Evolutionary conservation across 73 alveolate species (phyloP), one percentile per base, ranked within the genome.

Genomic region (Paramecium pentaurelia): DNA sequence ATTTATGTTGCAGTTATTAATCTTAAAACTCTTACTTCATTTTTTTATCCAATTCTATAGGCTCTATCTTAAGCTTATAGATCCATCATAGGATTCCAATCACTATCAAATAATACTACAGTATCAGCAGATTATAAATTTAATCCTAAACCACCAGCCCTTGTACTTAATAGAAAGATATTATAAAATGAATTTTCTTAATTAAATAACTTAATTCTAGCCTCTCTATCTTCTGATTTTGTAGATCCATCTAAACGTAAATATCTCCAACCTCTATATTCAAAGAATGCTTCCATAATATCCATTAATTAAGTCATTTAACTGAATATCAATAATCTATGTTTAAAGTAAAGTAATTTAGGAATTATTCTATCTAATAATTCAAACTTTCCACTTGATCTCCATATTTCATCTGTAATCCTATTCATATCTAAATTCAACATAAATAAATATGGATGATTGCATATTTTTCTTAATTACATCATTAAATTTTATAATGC

Each of bases 51-150:
- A 44, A 98, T 97, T 96, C 99, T 98, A 95, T 98, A 99, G 9
- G 99, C 99, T 85, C 99, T 93, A 68, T 97, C 99, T 73, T 97
- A 96, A 37, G 99, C 99, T 75, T 98, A 98, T 59, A 97, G 96
- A 95, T 98, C 99, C 99, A 97, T 97, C 93, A 95, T 97, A 6
- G 99, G 99, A 89, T 98, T 98, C 99, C 99, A 98, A 92, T 98
- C 99, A 42, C 99, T 95, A 88, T 98, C 99, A 92, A 97, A 98
- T 14, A 97, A 95, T 64, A 97, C 93, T 9, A 97, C 99, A 27
- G 99, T 97, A 95, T 98, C 99, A n/a, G 99, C 99, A 4, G 99
- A 96, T 93, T 98, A 94, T 27, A 97, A 92, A 86, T 97, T 98
- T 40, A 98, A 86, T 20, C 99, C 99, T 42, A 95, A 93, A 0